These are phyloP conservation scores for Akanthomyces dipterigenus DNA, from an alignment of 2,329 filamentous ascomycete genomes.

Conservation along the genomic window DNA sequence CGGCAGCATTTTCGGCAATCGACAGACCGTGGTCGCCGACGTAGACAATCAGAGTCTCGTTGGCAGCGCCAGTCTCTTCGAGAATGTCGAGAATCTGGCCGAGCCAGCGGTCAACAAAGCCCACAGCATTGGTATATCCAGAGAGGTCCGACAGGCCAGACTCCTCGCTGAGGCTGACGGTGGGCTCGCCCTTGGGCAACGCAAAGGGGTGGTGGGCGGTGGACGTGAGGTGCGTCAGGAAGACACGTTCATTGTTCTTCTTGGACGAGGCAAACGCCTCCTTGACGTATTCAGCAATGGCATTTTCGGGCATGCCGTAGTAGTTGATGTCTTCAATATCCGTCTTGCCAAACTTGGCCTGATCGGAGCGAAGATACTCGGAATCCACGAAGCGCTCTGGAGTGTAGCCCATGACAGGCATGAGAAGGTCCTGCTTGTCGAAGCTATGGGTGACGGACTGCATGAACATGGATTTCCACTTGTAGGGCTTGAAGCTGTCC, in stretches of 20 bases:
- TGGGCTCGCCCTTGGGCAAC: conserved; percentile 22
- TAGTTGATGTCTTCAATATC: conserved; percentile 28
- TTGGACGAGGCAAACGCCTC: conserved; percentile 26
- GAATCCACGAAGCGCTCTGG: conserved; percentile 20
- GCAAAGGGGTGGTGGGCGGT: conserved; percentile 29
- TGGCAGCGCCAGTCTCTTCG: conserved; percentile 25
- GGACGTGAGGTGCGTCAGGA: conserved; percentile 29
- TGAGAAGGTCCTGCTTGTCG: conserved; percentile 27
- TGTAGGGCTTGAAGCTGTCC: conserved; percentile 19
- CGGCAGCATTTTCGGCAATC: conserved; percentile 24
- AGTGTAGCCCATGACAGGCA: conserved; percentile 25
- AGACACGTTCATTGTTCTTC: conserved; percentile 25
- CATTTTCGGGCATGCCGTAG: conserved; percentile 27
- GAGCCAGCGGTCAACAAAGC: conserved; percentile 28
- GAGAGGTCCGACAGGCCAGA: conserved; percentile 25
- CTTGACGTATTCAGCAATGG: conserved; percentile 26
- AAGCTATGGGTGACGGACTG: conserved; percentile 28
- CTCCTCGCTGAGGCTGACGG: conserved; percentile 21
- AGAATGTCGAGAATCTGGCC: conserved; percentile 24
- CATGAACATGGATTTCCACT: conserved; percentile 27
- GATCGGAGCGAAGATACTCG: conserved; percentile 24
- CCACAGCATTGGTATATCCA: conserved; percentile 26
- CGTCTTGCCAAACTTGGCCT: conserved; percentile 24
- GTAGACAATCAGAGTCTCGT: conserved; percentile 27
- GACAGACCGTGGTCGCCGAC: conserved; percentile 29